Evolutionary conservation across 75 land plant species (phyloP).

Genomic region (Picea sitchensis): DNA sequence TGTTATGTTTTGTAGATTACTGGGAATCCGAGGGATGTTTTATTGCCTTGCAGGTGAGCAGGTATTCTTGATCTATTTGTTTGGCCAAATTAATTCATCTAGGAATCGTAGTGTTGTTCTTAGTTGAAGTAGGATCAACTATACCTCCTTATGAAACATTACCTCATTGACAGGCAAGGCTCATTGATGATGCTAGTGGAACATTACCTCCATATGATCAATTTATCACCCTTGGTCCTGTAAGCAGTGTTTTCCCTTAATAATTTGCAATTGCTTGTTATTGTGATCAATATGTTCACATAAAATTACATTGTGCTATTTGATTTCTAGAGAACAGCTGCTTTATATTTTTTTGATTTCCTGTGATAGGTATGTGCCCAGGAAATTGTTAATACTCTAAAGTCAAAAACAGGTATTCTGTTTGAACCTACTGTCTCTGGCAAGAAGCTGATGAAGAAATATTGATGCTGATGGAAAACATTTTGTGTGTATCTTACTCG

Average conservation of each 20-base stretch:
- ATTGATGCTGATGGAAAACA: not conserved
- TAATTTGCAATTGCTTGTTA: not conserved
- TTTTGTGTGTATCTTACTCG: not conserved
- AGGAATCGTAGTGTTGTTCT: not conserved
- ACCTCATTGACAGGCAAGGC: conserved; percentile 30
- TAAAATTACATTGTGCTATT: not conserved
- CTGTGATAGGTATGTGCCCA: conserved; percentile 32
- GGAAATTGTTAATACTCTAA: conserved; percentile 35
- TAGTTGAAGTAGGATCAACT: not conserved
- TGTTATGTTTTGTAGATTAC: conserved; percentile 22
- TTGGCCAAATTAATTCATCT: not conserved
- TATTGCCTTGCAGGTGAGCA: conserved; percentile 49
- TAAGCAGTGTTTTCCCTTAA: conserved; percentile 5
- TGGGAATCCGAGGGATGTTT: conserved; percentile 43
- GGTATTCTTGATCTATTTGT: conserved; percentile 15
- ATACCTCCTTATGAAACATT: not conserved
- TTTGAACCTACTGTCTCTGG: conserved; percentile 1
- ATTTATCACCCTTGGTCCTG: conserved; percentile 50
- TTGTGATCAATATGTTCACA: not conserved
- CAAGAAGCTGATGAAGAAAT: not conserved
- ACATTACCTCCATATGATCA: conserved; percentile 54
- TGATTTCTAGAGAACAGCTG: not conserved
- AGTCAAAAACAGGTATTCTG: conserved; percentile 40
- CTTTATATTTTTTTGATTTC: conserved; percentile 7
- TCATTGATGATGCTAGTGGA: conserved; percentile 53